Conservation (phyloP, 192 early-diverging fungal species). For the Umbelopsis vinacea region DNA sequence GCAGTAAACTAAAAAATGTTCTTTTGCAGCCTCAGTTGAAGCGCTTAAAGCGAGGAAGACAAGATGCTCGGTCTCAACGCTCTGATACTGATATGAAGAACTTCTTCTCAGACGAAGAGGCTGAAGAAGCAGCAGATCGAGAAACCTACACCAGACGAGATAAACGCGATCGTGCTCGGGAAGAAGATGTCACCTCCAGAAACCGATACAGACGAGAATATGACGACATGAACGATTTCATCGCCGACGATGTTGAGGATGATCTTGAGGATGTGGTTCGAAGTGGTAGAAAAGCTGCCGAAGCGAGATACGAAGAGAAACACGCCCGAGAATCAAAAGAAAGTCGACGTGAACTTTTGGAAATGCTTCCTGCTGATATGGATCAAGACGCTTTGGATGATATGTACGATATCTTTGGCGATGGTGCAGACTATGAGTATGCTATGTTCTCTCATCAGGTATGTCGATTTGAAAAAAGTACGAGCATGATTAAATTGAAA, state of each 20-base stretch:
- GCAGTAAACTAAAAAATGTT: background rate
- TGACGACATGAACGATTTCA: constrained; percentile 58
- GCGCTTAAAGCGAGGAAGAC: constrained; percentile 76
- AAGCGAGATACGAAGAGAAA: constrained; percentile 40
- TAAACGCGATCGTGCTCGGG: constrained; percentile 49
- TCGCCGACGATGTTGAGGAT: constrained; percentile 58
- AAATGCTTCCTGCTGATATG: constrained; percentile 31
- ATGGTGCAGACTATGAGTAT: constrained; percentile 87
- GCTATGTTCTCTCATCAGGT: constrained; percentile 41
- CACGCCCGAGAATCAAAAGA: constrained; percentile 27
- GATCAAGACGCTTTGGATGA: constrained; percentile 64
- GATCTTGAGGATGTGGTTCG: constrained; percentile 41
- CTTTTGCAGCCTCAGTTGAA: constrained; percentile 59
- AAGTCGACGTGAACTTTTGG: constrained; percentile 43
- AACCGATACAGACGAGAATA: constrained; percentile 40
- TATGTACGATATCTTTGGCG: constrained; percentile 91
- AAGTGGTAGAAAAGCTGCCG: constrained; percentile 38
- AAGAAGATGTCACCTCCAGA: constrained; percentile 34
- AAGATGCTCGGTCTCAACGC: constrained; percentile 46
- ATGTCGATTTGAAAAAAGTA: background rate
- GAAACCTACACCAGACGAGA: constrained; percentile 60
- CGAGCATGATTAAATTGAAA: no score
- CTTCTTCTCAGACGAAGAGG: constrained; percentile 79
- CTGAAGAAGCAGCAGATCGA: constrained; percentile 37
- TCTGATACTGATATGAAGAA: constrained; percentile 42